Evolutionary conservation across 2,329 filamentous ascomycete species (phyloP).

Genomic region (Venturia effusa): DNA sequence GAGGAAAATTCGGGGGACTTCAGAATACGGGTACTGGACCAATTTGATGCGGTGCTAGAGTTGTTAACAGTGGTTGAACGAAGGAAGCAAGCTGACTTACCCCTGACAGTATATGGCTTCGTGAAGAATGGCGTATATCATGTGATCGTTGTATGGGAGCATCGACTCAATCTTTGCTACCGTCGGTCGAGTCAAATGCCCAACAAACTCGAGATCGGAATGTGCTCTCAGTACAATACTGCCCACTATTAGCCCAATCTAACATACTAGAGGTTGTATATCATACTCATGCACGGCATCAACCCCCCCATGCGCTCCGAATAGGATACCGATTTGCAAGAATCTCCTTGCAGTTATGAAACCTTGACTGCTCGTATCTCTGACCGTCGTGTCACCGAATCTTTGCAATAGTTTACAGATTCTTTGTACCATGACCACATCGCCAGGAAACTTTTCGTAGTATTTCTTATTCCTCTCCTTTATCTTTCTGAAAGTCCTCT

Average conservation of each 20-base stretch:
- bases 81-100: conserved; percentile 21
- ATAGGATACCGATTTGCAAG: conserved; percentile 63
- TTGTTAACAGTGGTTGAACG: neutral
- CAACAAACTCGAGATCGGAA: conserved; percentile 64
- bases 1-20: conserved; percentile 28
- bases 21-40: conserved; percentile 58
- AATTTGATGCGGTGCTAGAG: conserved; percentile 48
- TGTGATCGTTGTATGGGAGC: conserved; percentile 60
- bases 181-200: conserved; percentile 62
- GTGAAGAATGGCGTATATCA: conserved; percentile 79
- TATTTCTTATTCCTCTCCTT: conserved; percentile 64
- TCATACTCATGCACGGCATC: neutral
- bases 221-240: conserved; percentile 58
- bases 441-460: conserved; percentile 77
- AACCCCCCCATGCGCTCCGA: conserved; percentile 58
- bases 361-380: conserved; percentile 58
- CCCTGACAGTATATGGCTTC: conserved; percentile 78
- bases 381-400: conserved; percentile 44
- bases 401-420: conserved; percentile 54
- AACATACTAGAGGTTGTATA: neutral
- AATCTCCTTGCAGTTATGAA: conserved; percentile 62
- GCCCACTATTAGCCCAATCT: conserved; percentile 14
- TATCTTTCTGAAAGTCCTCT: conserved; percentile 57
- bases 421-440: conserved; percentile 55
- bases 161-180: conserved; percentile 57